Conservation (phyloP, 2,329 filamentous ascomycete genomes). For the Thelonectria blattea region DNA sequence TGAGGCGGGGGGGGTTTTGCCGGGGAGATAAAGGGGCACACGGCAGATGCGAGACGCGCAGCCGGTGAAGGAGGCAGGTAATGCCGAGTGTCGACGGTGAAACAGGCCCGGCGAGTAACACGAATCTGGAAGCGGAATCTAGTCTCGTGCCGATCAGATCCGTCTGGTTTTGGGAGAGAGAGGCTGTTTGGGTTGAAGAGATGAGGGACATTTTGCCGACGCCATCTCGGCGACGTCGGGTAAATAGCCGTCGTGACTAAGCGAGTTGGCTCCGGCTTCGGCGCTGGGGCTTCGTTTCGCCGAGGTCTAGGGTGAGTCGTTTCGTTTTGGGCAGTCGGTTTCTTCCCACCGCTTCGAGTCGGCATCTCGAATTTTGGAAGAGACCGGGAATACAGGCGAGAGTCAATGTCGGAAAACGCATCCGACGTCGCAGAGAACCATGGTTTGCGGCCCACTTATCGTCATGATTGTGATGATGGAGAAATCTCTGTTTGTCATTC, state of each 20-base stretch:
- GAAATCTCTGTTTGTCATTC: not conserved
- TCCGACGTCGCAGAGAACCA: conserved; percentile 16
- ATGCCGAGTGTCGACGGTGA: not conserved
- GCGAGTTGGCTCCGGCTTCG: conserved; percentile 4
- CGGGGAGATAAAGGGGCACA: conserved; percentile 3
- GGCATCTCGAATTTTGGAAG: conserved; percentile 5
- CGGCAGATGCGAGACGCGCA: not conserved
- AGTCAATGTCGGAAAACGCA: not conserved
- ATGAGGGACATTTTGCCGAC: conserved; percentile 16
- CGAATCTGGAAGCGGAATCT: conserved; percentile 1
- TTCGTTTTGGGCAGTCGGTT: conserved; percentile 16
- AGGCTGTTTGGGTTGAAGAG: not conserved
- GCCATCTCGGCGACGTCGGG: conserved; percentile 7
- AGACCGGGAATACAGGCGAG: conserved; percentile 16
- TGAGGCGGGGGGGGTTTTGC: conserved; percentile 4
- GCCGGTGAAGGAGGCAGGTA: not conserved
- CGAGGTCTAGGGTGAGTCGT: conserved; percentile 1
- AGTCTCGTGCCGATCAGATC: conserved; percentile 26
- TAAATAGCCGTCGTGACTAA: conserved; percentile 31
- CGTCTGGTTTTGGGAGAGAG: not conserved
- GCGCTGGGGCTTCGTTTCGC: not conserved
- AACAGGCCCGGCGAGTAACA: not conserved
- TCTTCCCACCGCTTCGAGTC: conserved; percentile 8
- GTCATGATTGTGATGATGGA: not conserved
- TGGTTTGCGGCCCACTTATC: conserved; percentile 8